These are phyloP conservation scores for Boletellus sp. DNA, from an alignment of 768 basidiomycete species.

Conservation along the genomic window DNA sequence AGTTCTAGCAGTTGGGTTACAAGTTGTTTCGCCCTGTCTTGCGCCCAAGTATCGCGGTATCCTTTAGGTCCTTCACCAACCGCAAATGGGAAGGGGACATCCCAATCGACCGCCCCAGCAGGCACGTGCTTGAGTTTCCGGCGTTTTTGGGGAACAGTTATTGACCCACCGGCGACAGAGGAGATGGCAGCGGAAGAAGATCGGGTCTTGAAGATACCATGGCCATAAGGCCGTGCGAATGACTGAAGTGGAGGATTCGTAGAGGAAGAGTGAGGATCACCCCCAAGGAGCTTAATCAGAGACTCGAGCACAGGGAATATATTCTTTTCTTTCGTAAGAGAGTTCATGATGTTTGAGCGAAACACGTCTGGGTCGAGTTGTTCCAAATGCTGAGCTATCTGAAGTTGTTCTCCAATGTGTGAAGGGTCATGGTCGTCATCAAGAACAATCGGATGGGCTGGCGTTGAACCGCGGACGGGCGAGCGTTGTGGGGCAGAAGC, in stretches of 20 bases:
- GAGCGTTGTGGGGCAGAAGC: constrained; percentile 33
- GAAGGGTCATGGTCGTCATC: constrained; percentile 49
- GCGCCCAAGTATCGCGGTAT: constrained; percentile 66
- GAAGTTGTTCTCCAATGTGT: constrained; percentile 14
- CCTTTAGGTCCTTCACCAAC: constrained; percentile 65
- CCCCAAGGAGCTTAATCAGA: constrained; percentile 52
- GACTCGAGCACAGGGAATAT: constrained; percentile 63
- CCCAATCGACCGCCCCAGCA: constrained; percentile 80
- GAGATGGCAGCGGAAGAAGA: neutral
- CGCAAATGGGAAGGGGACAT: constrained; percentile 74
- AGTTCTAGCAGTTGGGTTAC: constrained; percentile 57
- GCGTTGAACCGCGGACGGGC: constrained; percentile 47
- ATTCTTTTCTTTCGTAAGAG: constrained; percentile 61
- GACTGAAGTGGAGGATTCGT: constrained; percentile 3
- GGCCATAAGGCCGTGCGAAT: constrained; percentile 22
- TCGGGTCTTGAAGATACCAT: constrained; percentile 4
- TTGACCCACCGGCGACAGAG: neutral
- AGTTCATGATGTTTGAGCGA: constrained; percentile 55
- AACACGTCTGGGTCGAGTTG: constrained; percentile 41
- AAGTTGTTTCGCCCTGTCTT: constrained; percentile 58
- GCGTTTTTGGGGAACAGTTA: constrained; percentile 42
- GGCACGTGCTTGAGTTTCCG: constrained; percentile 66
- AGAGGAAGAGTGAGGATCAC: constrained; percentile 28
- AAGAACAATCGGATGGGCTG: constrained; percentile 66
- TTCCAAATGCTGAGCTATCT: constrained; percentile 15